These are phyloP conservation scores for Yamadazyma dushanensis DNA, from an alignment of 1,139 yeast species.

Conservation along the genomic window DNA sequence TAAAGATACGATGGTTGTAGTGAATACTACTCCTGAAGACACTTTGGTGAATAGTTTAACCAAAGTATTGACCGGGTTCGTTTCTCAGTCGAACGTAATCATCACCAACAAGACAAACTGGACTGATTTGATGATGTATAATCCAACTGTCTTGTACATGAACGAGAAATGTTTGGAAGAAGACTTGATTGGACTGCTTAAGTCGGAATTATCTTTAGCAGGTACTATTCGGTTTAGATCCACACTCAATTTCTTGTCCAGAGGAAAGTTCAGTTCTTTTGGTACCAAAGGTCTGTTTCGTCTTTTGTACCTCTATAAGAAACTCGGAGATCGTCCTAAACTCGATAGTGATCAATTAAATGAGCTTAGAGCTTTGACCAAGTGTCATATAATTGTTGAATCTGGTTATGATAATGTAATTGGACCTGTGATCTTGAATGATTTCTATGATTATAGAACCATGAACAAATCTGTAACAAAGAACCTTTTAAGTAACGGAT, in stretches of 20 bases:
- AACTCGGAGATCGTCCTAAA: constrained; percentile 19
- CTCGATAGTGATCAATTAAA: constrained; percentile 39
- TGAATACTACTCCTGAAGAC: constrained; percentile 19
- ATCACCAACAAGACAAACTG: constrained; percentile 13
- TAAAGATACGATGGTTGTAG: constrained; percentile 46
- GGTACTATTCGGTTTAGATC: constrained; percentile 19
- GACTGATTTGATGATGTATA: constrained; percentile 12
- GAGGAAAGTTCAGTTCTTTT: constrained; percentile 25
- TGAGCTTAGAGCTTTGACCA: constrained; percentile 44
- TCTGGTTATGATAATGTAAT: constrained; percentile 44
- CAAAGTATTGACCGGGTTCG: constrained; percentile 32
- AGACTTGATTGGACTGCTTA: constrained; percentile 4
- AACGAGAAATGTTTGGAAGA: constrained; percentile 9
- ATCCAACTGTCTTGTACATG: constrained; percentile 28
- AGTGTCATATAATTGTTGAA: constrained; percentile 56
- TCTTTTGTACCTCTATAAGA: constrained; percentile 39
- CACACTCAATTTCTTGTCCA: constrained; percentile 24
- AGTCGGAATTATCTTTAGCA: constrained; percentile 13
- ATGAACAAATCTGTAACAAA: constrained; percentile 21
- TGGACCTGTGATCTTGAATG: constrained; percentile 62
- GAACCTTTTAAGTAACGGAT: constrained; percentile 35
- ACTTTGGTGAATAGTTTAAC: constrained; percentile 26
- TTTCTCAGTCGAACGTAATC: constrained; percentile 23
- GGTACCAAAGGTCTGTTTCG: constrained; percentile 25
- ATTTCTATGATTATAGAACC: constrained; percentile 62